These are phyloP conservation scores for Teunomyces stri DNA, from an alignment of 805 yeast genomes.

Conservation along the genomic window DNA sequence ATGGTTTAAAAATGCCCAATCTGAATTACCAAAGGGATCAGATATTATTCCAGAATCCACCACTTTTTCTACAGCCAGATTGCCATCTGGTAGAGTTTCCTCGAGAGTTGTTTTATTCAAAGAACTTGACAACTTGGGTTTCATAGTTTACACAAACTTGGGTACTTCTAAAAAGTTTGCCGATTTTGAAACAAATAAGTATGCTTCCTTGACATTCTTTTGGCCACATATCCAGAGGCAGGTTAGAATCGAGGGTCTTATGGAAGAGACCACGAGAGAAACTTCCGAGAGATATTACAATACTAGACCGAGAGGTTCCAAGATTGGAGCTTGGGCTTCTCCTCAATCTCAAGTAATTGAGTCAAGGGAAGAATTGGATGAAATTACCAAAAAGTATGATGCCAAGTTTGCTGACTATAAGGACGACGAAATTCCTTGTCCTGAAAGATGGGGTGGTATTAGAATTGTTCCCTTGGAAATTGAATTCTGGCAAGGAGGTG, in stretches of 20 bases:
- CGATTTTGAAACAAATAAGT: conserved; percentile 70
- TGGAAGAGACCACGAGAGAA: conserved; percentile 70
- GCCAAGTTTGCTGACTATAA: conserved; percentile 54
- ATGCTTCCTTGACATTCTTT: conserved; percentile 83
- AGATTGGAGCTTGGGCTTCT: conserved; percentile 95
- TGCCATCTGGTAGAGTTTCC: conserved; percentile 90
- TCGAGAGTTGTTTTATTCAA: conserved; percentile 83
- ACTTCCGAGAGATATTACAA: conserved; percentile 75
- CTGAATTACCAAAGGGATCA: conserved; percentile 40
- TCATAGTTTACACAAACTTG: conserved; percentile 91
- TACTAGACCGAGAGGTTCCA: conserved; percentile 89
- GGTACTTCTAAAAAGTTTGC: conserved; percentile 75
- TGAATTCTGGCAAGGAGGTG: conserved; percentile 98
- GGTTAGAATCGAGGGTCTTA: conserved; percentile 85
- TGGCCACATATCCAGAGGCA: conserved; percentile 92
- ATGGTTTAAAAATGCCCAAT: conserved; percentile 64
- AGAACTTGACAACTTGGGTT: conserved; percentile 83
- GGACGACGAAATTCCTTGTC: conserved; percentile 77
- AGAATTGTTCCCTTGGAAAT: conserved; percentile 83
- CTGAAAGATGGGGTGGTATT: conserved; percentile 95
- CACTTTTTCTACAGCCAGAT: conserved; percentile 83
- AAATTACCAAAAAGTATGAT: conserved; percentile 44
- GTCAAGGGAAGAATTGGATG: conserved; percentile 63
- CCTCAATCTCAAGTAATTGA: conserved; percentile 72
- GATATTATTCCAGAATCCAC: conserved; percentile 69